Conservation (phyloP, 108 stramenopile genomes). For the Discostella stelligeroides region DNA sequence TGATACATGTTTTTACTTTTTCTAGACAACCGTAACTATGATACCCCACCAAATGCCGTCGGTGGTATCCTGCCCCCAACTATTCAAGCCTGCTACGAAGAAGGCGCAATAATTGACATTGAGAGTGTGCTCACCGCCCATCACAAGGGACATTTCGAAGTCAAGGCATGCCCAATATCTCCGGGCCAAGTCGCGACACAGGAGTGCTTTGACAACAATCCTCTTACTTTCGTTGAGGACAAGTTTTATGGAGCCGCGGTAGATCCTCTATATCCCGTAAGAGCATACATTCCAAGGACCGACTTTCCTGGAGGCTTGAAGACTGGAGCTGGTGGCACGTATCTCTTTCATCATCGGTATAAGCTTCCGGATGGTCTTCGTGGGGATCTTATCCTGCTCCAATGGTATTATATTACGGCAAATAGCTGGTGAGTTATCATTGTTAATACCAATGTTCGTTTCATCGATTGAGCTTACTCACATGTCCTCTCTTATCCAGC, state of each 20-base stretch:
- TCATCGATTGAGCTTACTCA: too few species aligned
- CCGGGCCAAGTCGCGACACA: constrained; percentile 51
- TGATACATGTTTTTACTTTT: neutral
- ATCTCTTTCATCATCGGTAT: constrained; percentile 26
- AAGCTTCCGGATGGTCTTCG: constrained; percentile 24
- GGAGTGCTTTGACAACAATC: constrained; percentile 61
- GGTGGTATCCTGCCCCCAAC: constrained; percentile 45
- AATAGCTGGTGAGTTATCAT: constrained; percentile 41
- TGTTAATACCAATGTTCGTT: too few species aligned
- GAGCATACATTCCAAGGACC: constrained; percentile 58
- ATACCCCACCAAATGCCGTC: constrained; percentile 41
- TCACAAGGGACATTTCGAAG: constrained; percentile 60
- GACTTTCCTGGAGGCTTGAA: constrained; percentile 25
- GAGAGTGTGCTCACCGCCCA: constrained; percentile 57
- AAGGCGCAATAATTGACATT: constrained; percentile 51
- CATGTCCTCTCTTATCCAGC: too few species aligned
- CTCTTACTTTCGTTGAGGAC: constrained; percentile 59
- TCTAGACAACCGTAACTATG: constrained; percentile 46
- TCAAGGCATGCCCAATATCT: constrained; percentile 52
- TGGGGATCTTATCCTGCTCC: constrained; percentile 54
- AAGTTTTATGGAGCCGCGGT: constrained; percentile 46
- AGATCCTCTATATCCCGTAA: constrained; percentile 51
- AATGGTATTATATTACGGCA: constrained; percentile 79
- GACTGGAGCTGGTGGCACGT: neutral
- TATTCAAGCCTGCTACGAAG: constrained; percentile 46